Evolutionary conservation across 768 basidiomycete species (phyloP), one percentile per base, ranked within the genome.

Genomic region (Tulasnella sp.): DNA sequence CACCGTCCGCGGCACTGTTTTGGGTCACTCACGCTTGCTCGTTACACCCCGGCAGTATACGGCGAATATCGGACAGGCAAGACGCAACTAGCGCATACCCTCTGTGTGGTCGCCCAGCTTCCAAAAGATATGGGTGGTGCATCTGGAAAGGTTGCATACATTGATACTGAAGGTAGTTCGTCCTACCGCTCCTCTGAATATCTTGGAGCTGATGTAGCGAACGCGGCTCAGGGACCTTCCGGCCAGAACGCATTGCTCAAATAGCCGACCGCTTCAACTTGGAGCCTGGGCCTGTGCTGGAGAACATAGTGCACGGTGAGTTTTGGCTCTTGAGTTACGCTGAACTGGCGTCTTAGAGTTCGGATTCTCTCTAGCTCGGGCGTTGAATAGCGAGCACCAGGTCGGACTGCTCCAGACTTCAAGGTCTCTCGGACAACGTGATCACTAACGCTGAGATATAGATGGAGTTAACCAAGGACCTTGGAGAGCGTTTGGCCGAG

Each of bases 51-150:
- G 34, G 22, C 80, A 96, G 96, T 98, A 2, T 99, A 96, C 84
- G 97, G 97, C 72, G 97, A 99, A 86, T 98, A 94, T 86, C 91
- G 97, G 44, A 98, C 97, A 0, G 97, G 97, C 42, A 97, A 97
- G 87, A 98, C 97, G 7, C 97, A 99, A 85, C 88, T 97, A 75
- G 96, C 95, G 37, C 97, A 98, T 86, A 99, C 97, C 18, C 93
- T 98, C 90, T 95, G 94, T 83, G 95, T 99, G 9, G 88, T 96
- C 6, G 86, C 95, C 5, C 97, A 99, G 84, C 90, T 98, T 72
- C 97, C 97, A 41, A 88, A 91, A 2, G 96, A 97, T 75, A 89
- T 96, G 83, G 96, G 96, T 8, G 97, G 97, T 9, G 97, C 95
- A 1, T 90, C 93, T 20, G 97, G 97, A 60, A 97, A 95, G 89